Percentiles rank a stretch among this genome's conserved stretches.
phyloP scores from a whole-genome alignment of 371 early-diverging fungal genomes.

The Polyrhizophydium stewartii region DNA sequence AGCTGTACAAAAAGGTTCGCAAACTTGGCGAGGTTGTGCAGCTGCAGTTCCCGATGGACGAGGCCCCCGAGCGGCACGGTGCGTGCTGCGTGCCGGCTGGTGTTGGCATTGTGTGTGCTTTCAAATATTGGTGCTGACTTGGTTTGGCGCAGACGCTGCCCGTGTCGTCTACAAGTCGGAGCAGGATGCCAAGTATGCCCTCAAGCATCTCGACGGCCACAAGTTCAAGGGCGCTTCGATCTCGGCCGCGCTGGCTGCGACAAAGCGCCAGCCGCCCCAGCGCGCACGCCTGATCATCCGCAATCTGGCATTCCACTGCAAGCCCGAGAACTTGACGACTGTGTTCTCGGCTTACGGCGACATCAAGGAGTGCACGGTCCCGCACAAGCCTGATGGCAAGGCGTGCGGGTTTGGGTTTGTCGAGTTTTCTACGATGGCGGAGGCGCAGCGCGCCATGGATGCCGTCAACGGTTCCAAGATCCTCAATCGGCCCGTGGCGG shows the following conservation, averaged over 20 bases:
- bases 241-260: background rate
- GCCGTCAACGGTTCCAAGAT: slow-evolving; percentile 69
- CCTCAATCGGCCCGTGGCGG: slow-evolving; percentile 70
- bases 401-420: slow-evolving; percentile 89
- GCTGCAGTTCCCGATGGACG: slow-evolving; percentile 49
- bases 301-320: slow-evolving; percentile 72
- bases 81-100: slow-evolving; percentile 1
- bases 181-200: slow-evolving; percentile 49
- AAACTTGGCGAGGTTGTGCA: slow-evolving; percentile 60
- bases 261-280: background rate
- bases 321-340: slow-evolving; percentile 15
- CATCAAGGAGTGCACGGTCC: slow-evolving; percentile 52
- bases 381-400: slow-evolving; percentile 59
- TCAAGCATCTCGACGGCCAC: slow-evolving; percentile 56
- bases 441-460: slow-evolving; percentile 66
- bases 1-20: slow-evolving; percentile 62
- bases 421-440: slow-evolving; percentile 62
- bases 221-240: slow-evolving; percentile 57
- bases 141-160: slow-evolving; percentile 8
- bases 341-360: slow-evolving; percentile 21
- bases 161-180: slow-evolving; percentile 17
- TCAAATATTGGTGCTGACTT: background rate
- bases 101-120: background rate
- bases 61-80: slow-evolving; percentile 5
- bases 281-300: slow-evolving; percentile 76